Conservation (phyloP, 495 filamentous ascomycete species). For the Talaromyces adpressus region DNA sequence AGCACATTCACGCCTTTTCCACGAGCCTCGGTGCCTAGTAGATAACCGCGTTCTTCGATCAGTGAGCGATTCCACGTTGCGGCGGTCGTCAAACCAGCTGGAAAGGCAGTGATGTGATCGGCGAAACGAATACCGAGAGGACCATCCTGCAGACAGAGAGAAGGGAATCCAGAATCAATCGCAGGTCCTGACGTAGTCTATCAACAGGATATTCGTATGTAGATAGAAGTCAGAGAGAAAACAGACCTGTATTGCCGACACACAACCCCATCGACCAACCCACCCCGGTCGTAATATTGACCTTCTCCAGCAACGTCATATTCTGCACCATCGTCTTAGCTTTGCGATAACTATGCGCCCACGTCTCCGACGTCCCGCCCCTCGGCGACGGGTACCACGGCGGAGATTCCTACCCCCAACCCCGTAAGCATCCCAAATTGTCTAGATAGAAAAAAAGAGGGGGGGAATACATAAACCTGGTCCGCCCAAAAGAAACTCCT, state of each 20-base stretch:
- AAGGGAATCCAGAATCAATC: constrained; percentile 66
- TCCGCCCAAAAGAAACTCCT: constrained; percentile 7
- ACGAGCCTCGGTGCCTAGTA: constrained; percentile 63
- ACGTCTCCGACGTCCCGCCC: constrained; percentile 66
- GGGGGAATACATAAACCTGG: background rate
- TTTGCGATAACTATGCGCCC: constrained; percentile 76
- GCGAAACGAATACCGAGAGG: constrained; percentile 74
- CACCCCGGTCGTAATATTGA: constrained; percentile 89
- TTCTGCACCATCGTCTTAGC: constrained; percentile 67
- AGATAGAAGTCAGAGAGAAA: background rate
- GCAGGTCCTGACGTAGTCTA: constrained; percentile 45
- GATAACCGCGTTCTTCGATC: constrained; percentile 63
- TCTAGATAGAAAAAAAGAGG: no score
- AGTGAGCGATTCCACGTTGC: constrained; percentile 82
- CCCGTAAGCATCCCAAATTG: background rate
- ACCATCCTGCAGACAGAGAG: constrained; percentile 85
- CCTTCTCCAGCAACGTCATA: constrained; percentile 88
- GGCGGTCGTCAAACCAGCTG: constrained; percentile 78
- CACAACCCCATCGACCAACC: constrained; percentile 89
- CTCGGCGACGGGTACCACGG: constrained; percentile 81
- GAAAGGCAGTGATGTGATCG: constrained; percentile 71
- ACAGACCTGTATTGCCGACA: constrained; percentile 72
- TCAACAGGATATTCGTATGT: constrained; percentile 1
- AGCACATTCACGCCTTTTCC: constrained; percentile 68
- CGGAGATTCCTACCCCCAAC: constrained; percentile 35